Evolutionary conservation across 106 monocot species (phyloP).

Genomic region (Platanthera zijinensis): DNA sequence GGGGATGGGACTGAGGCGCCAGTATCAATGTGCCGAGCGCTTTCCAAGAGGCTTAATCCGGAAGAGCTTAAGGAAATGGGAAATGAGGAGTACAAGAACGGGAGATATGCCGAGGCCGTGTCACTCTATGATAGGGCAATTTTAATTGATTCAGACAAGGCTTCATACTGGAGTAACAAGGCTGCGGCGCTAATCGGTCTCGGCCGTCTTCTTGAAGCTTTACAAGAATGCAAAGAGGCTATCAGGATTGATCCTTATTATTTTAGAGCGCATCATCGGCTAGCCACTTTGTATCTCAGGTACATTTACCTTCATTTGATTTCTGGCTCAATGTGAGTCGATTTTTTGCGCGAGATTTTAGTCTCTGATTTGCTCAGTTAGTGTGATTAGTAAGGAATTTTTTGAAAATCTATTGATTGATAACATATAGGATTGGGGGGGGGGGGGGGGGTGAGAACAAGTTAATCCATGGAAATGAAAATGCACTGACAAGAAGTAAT

Average conservation of each 20-base stretch:
- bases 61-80: constrained; percentile 63
- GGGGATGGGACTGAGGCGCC: not conserved
- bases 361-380: too few species aligned
- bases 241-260: constrained; percentile 47
- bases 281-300: constrained; percentile 55
- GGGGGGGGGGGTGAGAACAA: too few species aligned
- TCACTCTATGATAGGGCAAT: constrained; percentile 41
- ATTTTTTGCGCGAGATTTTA: too few species aligned
- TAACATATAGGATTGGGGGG: too few species aligned
- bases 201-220: constrained; percentile 49
- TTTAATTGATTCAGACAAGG: constrained; percentile 28
- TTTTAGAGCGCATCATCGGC: constrained; percentile 33
- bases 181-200: constrained; percentile 44
- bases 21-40: constrained; percentile 12
- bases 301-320: not conserved
- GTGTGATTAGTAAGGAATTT: too few species aligned
- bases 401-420: too few species aligned
- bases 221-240: constrained; percentile 35
- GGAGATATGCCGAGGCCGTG: constrained; percentile 39
- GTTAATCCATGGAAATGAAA: too few species aligned
- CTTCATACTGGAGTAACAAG: constrained; percentile 57
- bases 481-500: too few species aligned
- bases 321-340: too few species aligned
- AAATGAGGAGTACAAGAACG: constrained; percentile 55
- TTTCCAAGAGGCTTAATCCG: constrained; percentile 20